Evolutionary conservation across 1,139 yeast genomes (phyloP).

Genomic region (Eremothecium sinecaudum): DNA sequence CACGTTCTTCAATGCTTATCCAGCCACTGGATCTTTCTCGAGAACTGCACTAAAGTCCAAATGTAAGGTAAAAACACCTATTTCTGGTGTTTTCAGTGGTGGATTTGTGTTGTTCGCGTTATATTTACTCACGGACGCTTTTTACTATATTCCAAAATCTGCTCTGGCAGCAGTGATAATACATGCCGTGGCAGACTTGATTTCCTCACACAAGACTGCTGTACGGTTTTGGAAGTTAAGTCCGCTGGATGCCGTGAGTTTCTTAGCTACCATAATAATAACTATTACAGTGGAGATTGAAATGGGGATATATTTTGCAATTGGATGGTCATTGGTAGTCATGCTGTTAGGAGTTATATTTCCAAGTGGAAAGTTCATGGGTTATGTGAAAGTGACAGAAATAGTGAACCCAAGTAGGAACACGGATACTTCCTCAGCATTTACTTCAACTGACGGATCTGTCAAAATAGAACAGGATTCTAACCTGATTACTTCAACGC

Average conservation of each 20-base stretch:
- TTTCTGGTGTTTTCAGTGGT: slow-evolving; percentile 89
- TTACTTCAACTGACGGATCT: slow-evolving; percentile 3
- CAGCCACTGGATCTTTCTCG: slow-evolving; percentile 93
- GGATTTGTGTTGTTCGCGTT: slow-evolving; percentile 78
- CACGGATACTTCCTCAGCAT: slow-evolving; percentile 6
- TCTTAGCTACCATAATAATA: slow-evolving; percentile 65
- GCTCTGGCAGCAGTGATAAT: slow-evolving; percentile 79
- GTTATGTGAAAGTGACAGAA: slow-evolving; percentile 62
- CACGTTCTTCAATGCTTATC: slow-evolving; percentile 86
- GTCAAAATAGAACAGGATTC: background rate
- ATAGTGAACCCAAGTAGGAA: slow-evolving; percentile 44
- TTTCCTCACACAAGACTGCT: slow-evolving; percentile 64
- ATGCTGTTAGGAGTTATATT: slow-evolving; percentile 66
- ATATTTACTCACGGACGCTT: slow-evolving; percentile 72
- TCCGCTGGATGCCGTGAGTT: slow-evolving; percentile 71
- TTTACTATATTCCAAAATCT: slow-evolving; percentile 86
- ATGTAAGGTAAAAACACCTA: slow-evolving; percentile 92
- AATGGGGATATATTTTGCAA: slow-evolving; percentile 82
- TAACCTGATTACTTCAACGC: background rate
- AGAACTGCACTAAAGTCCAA: slow-evolving; percentile 90
- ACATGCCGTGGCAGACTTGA: slow-evolving; percentile 88
- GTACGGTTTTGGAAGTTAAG: slow-evolving; percentile 66
- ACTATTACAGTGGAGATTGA: slow-evolving; percentile 79
- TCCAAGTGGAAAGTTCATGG: slow-evolving; percentile 77
- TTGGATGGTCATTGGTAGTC: slow-evolving; percentile 72